Base-by-base conservation (phyloP, 495 filamentous ascomycete genomes). In the Aspergillus homomorphus region DNA sequence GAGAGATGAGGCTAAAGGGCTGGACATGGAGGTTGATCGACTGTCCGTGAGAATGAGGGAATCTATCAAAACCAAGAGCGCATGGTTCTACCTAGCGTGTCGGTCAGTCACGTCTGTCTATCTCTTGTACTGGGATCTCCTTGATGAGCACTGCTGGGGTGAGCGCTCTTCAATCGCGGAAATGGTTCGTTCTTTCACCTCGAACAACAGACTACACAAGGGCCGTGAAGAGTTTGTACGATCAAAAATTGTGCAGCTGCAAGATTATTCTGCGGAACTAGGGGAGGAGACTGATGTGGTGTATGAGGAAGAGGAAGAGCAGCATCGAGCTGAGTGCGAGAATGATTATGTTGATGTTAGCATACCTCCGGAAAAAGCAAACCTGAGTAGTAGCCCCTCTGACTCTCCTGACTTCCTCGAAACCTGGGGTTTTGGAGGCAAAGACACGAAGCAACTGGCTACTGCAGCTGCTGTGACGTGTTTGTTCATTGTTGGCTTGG, bases 121-220 rank as follows among this genome's bases (percentile, higher is more conserved):
- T 53, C 6, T 58, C 16, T 1, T 58, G 0, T 58, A 58, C 14
- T 58, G 48, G 56, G 48, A 53, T 19, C 21, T 52, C 5, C 38
- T 58, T 1, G 38, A 58, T 46, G 56, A 58, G 26, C 33, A 45
- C 38, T 58, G 49, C 22, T 58, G 56, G 56, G 45, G 56, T 12
- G 2, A 19, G 21, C 44, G 56, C 18, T 23, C 30, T 8, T 24
- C 28, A 0, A 50, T 57, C 1, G 24, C 33, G 19, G 20, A 57
- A 20, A 51, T 45, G 24, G 45, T 49, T 7, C 45, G 51, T n/a
- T 14, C 7, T 4, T 23, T 57, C 42, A 57, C 55, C 9, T 26
- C 24, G 45, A 20, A 15, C 4, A 16, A 18, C 10, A 45, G 19
- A 38, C 50, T 57, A 4, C 45, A 57, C 43, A 41, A 26, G 22